Evolutionary conservation across 768 basidiomycete species (phyloP).

Genomic region (Pleurotus tuoliensis): DNA sequence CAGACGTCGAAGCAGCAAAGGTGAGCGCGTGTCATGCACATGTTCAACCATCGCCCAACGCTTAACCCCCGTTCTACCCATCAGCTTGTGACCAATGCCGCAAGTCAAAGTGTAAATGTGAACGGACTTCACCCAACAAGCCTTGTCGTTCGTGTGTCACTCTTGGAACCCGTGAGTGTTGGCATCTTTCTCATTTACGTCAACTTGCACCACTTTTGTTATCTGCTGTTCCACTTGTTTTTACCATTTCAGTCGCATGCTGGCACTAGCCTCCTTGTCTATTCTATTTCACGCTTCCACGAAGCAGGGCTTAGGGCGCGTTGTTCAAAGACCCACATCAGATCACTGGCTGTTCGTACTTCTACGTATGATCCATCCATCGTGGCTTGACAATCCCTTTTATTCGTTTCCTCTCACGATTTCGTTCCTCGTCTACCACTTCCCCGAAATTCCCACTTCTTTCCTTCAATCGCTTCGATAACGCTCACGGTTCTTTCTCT

Average conservation of each 20-base stretch:
- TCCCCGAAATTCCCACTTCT: slow-evolving; percentile 7
- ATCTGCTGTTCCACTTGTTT: neutral
- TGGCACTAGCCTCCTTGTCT: neutral
- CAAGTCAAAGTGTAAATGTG: slow-evolving; percentile 89
- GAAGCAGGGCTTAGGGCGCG: slow-evolving; percentile 6
- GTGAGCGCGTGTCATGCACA: slow-evolving; percentile 23
- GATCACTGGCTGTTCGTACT: slow-evolving; percentile 1
- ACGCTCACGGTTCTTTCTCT: slow-evolving; percentile 4
- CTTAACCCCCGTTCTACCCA: slow-evolving; percentile 3
- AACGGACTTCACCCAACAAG: slow-evolving; percentile 54
- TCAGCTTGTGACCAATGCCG: slow-evolving; percentile 86
- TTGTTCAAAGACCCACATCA: slow-evolving; percentile 1
- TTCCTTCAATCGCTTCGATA: slow-evolving; percentile 8
- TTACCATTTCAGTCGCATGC: neutral
- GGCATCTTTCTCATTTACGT: neutral
- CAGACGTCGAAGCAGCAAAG: slow-evolving; percentile 75
- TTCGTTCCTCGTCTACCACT: slow-evolving; percentile 4
- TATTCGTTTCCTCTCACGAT: slow-evolving; percentile 8
- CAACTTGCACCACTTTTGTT: slow-evolving; percentile 1
- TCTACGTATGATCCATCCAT: slow-evolving; percentile 7
- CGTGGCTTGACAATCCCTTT: slow-evolving; percentile 6
- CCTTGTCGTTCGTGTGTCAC: slow-evolving; percentile 77
- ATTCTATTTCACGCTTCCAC: neutral
- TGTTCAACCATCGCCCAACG: no score
- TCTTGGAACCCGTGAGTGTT: slow-evolving; percentile 59